phyloP scores from a whole-genome alignment of 768 basidiomycete species.

The Symmetrospora coprosmae region DNA sequence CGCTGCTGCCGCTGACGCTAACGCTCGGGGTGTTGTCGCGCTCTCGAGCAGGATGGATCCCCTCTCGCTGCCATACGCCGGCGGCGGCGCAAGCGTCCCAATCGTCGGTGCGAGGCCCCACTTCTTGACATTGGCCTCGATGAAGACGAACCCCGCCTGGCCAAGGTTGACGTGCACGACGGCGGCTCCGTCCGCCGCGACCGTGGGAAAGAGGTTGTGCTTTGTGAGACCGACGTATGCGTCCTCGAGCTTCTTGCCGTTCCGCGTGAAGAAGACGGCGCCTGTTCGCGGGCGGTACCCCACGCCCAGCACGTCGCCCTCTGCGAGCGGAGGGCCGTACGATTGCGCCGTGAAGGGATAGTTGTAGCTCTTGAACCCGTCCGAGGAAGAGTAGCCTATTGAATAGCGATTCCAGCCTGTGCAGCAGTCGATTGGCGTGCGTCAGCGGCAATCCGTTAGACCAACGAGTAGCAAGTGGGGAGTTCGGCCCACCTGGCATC shows the following conservation, averaged over 20 bases:
- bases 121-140: conserved; percentile 99
- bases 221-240: conserved; percentile 77
- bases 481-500: conserved; percentile 39
- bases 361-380: conserved; percentile 92
- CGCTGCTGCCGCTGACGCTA: neutral
- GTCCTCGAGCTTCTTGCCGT: conserved; percentile 92
- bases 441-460: neutral
- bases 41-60: conserved; percentile 91
- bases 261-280: conserved; percentile 97
- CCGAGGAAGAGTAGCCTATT: conserved; percentile 77
- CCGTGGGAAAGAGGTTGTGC: conserved; percentile 91
- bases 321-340: conserved; percentile 70
- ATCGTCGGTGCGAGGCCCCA: conserved; percentile 97
- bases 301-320: conserved; percentile 89
- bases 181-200: conserved; percentile 91
- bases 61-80: conserved; percentile 91
- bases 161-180: conserved; percentile 95
- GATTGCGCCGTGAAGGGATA: conserved; percentile 79
- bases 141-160: conserved; percentile 95
- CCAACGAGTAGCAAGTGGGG: neutral
- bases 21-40: conserved; percentile 45
- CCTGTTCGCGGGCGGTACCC: conserved; percentile 93
- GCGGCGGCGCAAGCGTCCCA: conserved; percentile 91
- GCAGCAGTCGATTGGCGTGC: neutral
- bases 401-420: conserved; percentile 75